A percentile compares a stretch with the other conserved stretches of the same genome.
phyloP scores from a whole-genome alignment of 257 asterid genomes.

The Misopates orontium region DNA sequence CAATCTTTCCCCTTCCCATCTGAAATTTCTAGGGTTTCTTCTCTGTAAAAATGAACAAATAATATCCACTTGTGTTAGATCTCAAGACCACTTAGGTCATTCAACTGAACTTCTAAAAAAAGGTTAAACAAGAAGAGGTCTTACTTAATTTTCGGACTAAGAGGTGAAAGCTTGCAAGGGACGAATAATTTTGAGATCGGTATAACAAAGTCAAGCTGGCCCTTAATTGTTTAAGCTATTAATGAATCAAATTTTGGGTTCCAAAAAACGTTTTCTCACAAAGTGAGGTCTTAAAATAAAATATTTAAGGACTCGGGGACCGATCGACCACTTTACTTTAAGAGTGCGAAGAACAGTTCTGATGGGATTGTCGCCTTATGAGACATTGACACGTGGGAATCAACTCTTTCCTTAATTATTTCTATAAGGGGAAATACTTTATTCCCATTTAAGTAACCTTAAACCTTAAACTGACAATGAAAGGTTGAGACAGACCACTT shows the following conservation, averaged over 20 bases:
- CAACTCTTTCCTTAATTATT: conserved; percentile 28
- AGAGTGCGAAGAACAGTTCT: neutral
- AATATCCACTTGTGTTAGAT: conserved; percentile 28
- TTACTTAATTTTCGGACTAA: conserved; percentile 27
- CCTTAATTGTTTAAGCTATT: neutral
- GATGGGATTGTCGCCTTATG: conserved; percentile 44
- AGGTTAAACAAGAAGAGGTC: conserved; percentile 3
- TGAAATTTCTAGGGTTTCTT: conserved; percentile 38
- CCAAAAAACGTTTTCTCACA: neutral
- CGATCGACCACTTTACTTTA: conserved; percentile 21
- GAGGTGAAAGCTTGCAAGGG: conserved; percentile 20
- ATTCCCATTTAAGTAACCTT: conserved; percentile 39
- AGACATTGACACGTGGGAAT: conserved; percentile 57
- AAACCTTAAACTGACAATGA: conserved; percentile 43
- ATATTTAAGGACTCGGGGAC: conserved; percentile 33
- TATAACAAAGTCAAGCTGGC: conserved; percentile 36
- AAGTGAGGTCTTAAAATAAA: conserved; percentile 6
- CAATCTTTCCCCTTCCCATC: conserved; percentile 61
- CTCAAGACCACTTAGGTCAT: conserved; percentile 22
- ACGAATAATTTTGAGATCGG: conserved; percentile 18
- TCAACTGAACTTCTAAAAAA: neutral
- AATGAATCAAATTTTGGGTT: conserved; percentile 13
- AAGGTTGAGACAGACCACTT: conserved; percentile 33
- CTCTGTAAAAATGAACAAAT: neutral
- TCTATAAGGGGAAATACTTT: conserved; percentile 50